Evolutionary conservation across 2,329 filamentous ascomycete genomes (phyloP).

Genomic region (Didymella pomorum): DNA sequence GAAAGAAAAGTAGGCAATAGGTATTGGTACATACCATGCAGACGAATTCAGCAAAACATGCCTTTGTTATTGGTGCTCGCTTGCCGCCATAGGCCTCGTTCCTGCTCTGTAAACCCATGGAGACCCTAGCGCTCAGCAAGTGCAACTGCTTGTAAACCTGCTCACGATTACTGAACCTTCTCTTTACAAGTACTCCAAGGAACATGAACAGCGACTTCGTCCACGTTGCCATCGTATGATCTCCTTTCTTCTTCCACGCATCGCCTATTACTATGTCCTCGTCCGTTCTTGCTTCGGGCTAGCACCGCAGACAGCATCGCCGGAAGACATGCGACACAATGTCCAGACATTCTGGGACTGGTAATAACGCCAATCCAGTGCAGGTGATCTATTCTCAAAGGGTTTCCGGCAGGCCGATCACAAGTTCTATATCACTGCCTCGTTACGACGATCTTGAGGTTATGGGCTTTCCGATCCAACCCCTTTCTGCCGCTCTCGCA

Average conservation of each 20-base stretch:
- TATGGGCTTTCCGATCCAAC: neutral
- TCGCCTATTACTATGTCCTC: constrained; percentile 9
- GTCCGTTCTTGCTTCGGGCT: neutral
- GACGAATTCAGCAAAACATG: no score
- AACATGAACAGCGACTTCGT: neutral
- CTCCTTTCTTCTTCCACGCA: neutral
- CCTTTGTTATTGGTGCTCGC: no score
- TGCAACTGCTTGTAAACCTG: neutral
- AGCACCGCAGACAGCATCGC: neutral
- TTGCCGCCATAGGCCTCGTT: no score
- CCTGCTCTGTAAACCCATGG: neutral
- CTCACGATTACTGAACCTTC: neutral
- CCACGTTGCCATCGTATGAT: neutral
- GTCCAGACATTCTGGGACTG: neutral
- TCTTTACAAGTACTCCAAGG: neutral
- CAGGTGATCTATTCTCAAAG: neutral
- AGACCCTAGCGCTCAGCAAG: neutral
- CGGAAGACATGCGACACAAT: neutral
- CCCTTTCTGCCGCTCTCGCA: neutral
- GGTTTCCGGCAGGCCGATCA: neutral
- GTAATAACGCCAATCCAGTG: no score
- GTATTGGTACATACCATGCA: no score
- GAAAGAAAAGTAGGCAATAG: no score
- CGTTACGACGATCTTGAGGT: neutral
- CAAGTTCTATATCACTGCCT: neutral